These are phyloP conservation scores for Podila horticola DNA, from an alignment of 192 early-diverging fungal genomes.

Conservation along the genomic window DNA sequence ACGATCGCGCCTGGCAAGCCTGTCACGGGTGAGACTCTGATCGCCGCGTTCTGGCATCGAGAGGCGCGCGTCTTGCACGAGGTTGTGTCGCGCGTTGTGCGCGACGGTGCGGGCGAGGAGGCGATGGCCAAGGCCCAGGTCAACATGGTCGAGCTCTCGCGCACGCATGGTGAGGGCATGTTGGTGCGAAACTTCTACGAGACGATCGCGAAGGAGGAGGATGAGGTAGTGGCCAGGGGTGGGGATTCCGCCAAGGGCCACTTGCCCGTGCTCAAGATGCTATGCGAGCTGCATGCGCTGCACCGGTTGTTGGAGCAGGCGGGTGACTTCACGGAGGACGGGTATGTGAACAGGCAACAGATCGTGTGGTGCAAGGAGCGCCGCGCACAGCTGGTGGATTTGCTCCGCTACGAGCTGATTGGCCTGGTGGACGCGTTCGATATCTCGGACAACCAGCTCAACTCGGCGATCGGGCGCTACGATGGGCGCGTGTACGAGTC, in stretches of 20 bases:
- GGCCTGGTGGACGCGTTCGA: slow-evolving; percentile 89
- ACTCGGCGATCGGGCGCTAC: slow-evolving; percentile 86
- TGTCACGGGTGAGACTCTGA: slow-evolving; percentile 33
- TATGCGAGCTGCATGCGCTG: slow-evolving; percentile 77
- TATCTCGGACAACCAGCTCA: slow-evolving; percentile 85
- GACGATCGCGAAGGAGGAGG: slow-evolving; percentile 61
- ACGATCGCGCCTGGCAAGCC: slow-evolving; percentile 42
- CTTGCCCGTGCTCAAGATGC: slow-evolving; percentile 69
- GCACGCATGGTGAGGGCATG: slow-evolving; percentile 78
- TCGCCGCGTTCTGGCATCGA: slow-evolving; percentile 60
- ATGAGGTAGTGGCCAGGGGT: background rate
- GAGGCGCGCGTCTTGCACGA: slow-evolving; percentile 57
- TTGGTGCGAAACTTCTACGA: slow-evolving; percentile 81
- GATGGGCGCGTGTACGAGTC: slow-evolving; percentile 86
- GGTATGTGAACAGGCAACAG: slow-evolving; percentile 72
- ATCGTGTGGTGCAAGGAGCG: slow-evolving; percentile 66
- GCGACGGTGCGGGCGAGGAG: slow-evolving; percentile 55
- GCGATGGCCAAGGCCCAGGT: slow-evolving; percentile 61
- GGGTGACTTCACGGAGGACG: slow-evolving; percentile 82
- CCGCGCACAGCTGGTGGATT: slow-evolving; percentile 65
- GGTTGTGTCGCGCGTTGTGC: slow-evolving; percentile 48
- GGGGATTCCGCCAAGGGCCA: slow-evolving; percentile 51
- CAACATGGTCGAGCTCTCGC: slow-evolving; percentile 53
- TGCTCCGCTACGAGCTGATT: slow-evolving; percentile 75
- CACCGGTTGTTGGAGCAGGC: slow-evolving; percentile 75